phyloP scores from a whole-genome alignment of 1,139 yeast species.

The Candida frijolesensis region DNA sequence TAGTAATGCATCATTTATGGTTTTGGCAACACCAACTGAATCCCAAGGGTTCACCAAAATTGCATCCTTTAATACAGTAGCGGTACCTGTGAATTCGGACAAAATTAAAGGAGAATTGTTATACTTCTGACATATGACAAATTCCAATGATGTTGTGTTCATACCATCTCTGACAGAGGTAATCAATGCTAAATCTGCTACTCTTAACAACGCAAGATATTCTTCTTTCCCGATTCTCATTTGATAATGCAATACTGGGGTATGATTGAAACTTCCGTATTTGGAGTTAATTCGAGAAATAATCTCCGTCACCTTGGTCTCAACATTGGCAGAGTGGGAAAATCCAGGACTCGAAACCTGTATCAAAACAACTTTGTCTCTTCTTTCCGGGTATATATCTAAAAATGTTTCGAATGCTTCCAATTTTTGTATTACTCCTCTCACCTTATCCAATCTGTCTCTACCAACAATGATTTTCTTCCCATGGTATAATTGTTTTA shows the following conservation, averaged over 20 bases:
- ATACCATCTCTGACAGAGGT: slow-evolving; percentile 95
- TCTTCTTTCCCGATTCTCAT: slow-evolving; percentile 87
- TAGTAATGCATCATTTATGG: slow-evolving; percentile 68
- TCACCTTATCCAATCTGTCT: slow-evolving; percentile 75
- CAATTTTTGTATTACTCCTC: slow-evolving; percentile 81
- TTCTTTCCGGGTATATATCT: slow-evolving; percentile 90
- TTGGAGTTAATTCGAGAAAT: slow-evolving; percentile 79
- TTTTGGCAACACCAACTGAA: slow-evolving; percentile 85
- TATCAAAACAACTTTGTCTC: slow-evolving; percentile 81
- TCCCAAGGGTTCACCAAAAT: slow-evolving; percentile 96
- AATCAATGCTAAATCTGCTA: slow-evolving; percentile 86
- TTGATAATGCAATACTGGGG: slow-evolving; percentile 91
- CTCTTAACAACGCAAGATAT: slow-evolving; percentile 82
- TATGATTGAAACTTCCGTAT: slow-evolving; percentile 75
- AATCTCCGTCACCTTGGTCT: slow-evolving; percentile 77
- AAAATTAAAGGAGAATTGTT: slow-evolving; percentile 75
- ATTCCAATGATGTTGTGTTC: slow-evolving; percentile 93
- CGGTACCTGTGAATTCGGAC: slow-evolving; percentile 93
- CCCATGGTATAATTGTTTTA: slow-evolving; percentile 69
- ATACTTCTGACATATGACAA: slow-evolving; percentile 81
- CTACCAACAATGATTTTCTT: slow-evolving; percentile 82
- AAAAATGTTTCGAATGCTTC: slow-evolving; percentile 83
- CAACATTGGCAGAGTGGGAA: slow-evolving; percentile 60
- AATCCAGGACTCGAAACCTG: slow-evolving; percentile 88
- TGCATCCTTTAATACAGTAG: slow-evolving; percentile 77